A percentile compares a stretch with the other conserved stretches of the same genome.
Conservation (phyloP, 192 early-diverging fungal species). For the Coemansia sp. region DNA sequence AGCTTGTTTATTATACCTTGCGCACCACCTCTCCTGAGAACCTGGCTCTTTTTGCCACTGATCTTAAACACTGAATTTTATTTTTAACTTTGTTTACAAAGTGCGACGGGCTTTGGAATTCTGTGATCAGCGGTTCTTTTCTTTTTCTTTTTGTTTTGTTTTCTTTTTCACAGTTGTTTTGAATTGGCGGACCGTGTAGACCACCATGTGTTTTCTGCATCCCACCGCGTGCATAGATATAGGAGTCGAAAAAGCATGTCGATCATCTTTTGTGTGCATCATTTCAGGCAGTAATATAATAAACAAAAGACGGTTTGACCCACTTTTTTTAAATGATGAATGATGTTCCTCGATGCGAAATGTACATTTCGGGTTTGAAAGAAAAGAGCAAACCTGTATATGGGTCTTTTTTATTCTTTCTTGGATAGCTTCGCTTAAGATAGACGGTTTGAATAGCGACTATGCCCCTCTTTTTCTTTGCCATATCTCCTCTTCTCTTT, state of each 20-base stretch:
- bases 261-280: not conserved
- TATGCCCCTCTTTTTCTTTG: not conserved
- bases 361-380: not conserved
- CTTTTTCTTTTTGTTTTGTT: not conserved
- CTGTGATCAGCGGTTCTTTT: not conserved
- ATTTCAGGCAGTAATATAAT: not conserved
- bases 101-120: not conserved
- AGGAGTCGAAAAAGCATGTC: not conserved
- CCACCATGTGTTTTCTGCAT: slow-evolving; percentile 1
- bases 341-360: not conserved
- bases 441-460: not conserved
- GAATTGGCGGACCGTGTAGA: not conserved
- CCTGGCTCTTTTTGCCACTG: slow-evolving; percentile 65
- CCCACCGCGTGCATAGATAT: not conserved
- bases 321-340: not conserved
- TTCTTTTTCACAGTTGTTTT: not conserved
- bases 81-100: slow-evolving; percentile 7
- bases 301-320: not conserved
- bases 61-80: slow-evolving; percentile 17
- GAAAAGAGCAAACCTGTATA: not conserved
- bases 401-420: not conserved
- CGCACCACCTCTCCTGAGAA: slow-evolving; percentile 72
- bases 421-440: not conserved
- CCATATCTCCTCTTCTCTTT: not conserved
- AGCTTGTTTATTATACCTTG: slow-evolving; percentile 77